phyloP scores from a whole-genome alignment of 1,139 yeast genomes.

The Debaryomyces sp. region DNA sequence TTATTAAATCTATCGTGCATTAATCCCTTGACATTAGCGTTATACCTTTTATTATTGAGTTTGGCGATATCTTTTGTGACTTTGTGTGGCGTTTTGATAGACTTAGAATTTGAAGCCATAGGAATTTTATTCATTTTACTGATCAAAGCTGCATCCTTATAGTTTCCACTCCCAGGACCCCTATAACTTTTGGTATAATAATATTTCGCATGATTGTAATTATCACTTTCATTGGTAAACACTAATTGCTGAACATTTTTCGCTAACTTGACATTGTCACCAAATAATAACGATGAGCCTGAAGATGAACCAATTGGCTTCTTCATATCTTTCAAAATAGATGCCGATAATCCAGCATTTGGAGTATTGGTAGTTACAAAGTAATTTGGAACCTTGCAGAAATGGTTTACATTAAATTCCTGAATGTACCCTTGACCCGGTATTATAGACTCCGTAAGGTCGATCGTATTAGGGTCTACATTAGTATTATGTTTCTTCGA shows the following conservation, averaged over 20 bases:
- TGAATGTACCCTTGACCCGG: constrained; percentile 53
- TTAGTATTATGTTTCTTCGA: constrained; percentile 34
- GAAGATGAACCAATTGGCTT: constrained; percentile 20
- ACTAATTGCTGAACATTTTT: constrained; percentile 41
- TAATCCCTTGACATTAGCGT: constrained; percentile 40
- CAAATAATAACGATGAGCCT: constrained; percentile 26
- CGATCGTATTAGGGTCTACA: constrained; percentile 44
- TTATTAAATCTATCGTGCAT: constrained; percentile 38
- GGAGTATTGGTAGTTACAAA: constrained; percentile 32
- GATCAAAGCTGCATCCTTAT: constrained; percentile 48
- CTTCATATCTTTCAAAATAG: constrained; percentile 16
- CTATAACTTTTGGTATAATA: constrained; percentile 44
- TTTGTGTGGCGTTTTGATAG: constrained; percentile 21
- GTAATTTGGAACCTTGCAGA: constrained; percentile 49
- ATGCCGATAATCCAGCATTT: constrained; percentile 11
- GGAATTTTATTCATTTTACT: constrained; percentile 42
- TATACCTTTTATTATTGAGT: constrained; percentile 23
- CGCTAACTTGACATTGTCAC: constrained; percentile 30
- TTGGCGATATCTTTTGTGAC: constrained; percentile 16
- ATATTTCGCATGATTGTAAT: constrained; percentile 38
- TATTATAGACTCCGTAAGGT: constrained; percentile 42
- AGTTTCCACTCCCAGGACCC: constrained; percentile 53
- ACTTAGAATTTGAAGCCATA: constrained; percentile 17
- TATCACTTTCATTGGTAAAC: constrained; percentile 39
- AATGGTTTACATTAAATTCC: constrained; percentile 43